Evolutionary conservation across 495 filamentous ascomycete species (phyloP), one percentile per base, ranked within the genome.

Genomic region (Penicillium dipodomyicola): DNA sequence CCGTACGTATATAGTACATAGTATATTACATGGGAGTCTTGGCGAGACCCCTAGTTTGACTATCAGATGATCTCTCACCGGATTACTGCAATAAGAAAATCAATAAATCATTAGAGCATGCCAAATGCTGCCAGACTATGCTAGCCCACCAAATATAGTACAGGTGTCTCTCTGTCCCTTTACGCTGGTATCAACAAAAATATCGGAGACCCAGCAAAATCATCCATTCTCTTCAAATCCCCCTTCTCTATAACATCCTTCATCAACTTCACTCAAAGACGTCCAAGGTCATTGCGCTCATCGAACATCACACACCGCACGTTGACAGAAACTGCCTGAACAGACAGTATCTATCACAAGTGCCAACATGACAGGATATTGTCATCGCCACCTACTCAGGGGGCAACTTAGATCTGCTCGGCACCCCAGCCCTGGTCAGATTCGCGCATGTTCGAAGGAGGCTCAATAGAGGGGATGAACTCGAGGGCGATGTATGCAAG

Each of bases 381-480:
- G 15, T 60, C 58, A 56, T 32, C 53, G 43, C 30, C 20, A 17
- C 33, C 29, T 39, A 27, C 22, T 22, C 22, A 51, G 14, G 48
- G 1, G 15, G 11, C 32, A 39, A 30, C 33, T 73, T 87, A 96
- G 49, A 96, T 87, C 78, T 94, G 85, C 79, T 96, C 92, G 47
- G 90, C 89, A 56, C 92, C 92, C 92, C 92, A 96, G 62, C 91
- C 86, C 54, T 83, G 87, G 74, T 94, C 91, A 55, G 81, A 80
- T 72, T 96, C 92, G 72, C 94, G 85, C 95, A 99, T 99, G 77
- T 96, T 99, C 64, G 91, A 87, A 19, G 95, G 95, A 20, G 95
- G 93, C 80, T 99, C 94, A 68, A 99, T 96, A 39, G 86, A 92
- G 0, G 95, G 94, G 54, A 97, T 86, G 74, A 91, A 99, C 76